Base-by-base conservation (phyloP, 257 asterid species). In the Forsythia viridissima region DNA sequence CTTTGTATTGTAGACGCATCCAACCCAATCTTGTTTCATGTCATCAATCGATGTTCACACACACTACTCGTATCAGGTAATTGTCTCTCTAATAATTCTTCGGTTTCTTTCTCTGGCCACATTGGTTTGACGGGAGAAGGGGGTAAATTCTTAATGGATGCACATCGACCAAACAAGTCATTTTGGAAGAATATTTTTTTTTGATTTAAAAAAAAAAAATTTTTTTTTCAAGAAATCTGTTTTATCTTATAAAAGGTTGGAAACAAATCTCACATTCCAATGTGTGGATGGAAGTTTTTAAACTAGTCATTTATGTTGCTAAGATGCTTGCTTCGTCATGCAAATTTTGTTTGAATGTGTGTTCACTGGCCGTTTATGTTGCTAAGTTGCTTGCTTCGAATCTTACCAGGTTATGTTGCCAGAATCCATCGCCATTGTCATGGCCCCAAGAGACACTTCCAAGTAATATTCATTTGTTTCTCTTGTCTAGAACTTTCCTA, bases 1-100 rank as follows among this genome's bases (percentile, higher is more conserved):
- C 84, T 76, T 52, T 84, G 41, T 76, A 80, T 85, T 89, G 89
- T 92, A 95, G 99, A 95, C 99, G n/a, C 98, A 95, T 88, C 99
- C 99, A 42, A 93, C 98, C 1, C 99, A 95, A 80, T 95, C 99
- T 73, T 95, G 99, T 84, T 95, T 93, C 89, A 95, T 95, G 99
- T 95, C 99, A 43, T 95, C 98, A 77, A 93, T 94, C 74, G 99
- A 95, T 84, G 94, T 95, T 77, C 99, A 95, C 82, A 93, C 99
- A 0, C 99, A 95, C 82, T 95, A 95, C 86, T 89, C 97, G 21
- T 95, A 95, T 84, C 99, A 95, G 99, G 99, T 95, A 77, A 76
- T 73, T 43, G 42, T 38, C 57, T 79, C 75, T 79, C 70, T 40
- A 1, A 10, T 67, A 78, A 84, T 61, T 42, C 73, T 63, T 11